Conservation (phyloP, 164 flowering plant genomes). For the Umbilicus rupestris region DNA sequence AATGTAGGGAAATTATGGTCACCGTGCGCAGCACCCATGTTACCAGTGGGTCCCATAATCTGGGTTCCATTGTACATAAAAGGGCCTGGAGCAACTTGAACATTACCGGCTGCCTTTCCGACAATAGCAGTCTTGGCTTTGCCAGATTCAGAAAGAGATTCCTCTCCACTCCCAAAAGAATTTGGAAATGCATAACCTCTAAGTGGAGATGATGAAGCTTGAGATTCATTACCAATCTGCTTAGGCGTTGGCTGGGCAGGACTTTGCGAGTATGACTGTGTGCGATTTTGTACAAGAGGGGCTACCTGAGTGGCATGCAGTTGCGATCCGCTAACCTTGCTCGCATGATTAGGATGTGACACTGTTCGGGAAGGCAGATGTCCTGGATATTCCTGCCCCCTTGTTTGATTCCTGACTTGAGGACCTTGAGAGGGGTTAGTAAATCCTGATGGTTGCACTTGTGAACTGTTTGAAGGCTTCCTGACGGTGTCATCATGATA, state of each 20-base stretch:
- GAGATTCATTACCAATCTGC: constrained; percentile 40
- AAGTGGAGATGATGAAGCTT: constrained; percentile 60
- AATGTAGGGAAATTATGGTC: constrained; percentile 81
- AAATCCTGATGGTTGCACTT: constrained; percentile 33
- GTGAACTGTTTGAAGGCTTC: constrained; percentile 33
- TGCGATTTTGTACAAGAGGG: constrained; percentile 34
- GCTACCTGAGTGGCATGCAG: constrained; percentile 26
- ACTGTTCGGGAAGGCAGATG: constrained; percentile 37
- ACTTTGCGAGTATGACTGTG: no score
- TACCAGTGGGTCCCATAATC: no score
- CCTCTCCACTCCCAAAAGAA: constrained; percentile 50
- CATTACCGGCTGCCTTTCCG: constrained; percentile 43
- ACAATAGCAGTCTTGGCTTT: constrained; percentile 50
- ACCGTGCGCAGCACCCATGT: constrained; percentile 54
- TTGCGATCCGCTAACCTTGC: constrained; percentile 29
- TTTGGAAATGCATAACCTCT: constrained; percentile 28
- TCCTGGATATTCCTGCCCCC: constrained; percentile 31
- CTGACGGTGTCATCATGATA: constrained; percentile 40
- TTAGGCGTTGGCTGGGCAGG: constrained; percentile 44
- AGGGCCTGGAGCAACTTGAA: constrained; percentile 59
- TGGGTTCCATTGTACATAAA: constrained; percentile 67
- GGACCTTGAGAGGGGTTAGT: constrained; percentile 24
- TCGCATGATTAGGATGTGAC: constrained; percentile 33
- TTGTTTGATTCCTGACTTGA: constrained; percentile 43
- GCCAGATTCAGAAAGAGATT: constrained; percentile 41